A percentile compares a stretch with the other conserved stretches of the same genome.
phyloP scores from a whole-genome alignment of 1,284 basidiomycete genomes.

The Moesziomyces globuligerus region DNA sequence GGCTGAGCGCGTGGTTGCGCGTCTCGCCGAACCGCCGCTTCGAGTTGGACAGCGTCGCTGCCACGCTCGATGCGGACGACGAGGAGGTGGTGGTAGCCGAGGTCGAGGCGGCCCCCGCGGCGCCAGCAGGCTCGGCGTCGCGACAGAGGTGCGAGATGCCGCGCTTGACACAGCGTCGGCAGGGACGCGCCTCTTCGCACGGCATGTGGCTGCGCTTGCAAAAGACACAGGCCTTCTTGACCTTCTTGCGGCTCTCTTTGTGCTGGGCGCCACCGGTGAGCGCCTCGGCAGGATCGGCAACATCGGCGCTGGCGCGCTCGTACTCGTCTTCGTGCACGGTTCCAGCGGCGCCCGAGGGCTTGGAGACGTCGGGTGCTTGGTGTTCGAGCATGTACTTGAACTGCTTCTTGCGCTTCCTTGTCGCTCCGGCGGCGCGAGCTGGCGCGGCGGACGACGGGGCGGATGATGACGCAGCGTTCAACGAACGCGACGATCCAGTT shows the following conservation, averaged over 20 bases:
- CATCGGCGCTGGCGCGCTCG: conserved; percentile 7
- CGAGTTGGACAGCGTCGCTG: neutral
- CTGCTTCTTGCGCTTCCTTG: conserved; percentile 45
- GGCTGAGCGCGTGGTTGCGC: conserved; percentile 10
- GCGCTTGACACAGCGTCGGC: conserved; percentile 44
- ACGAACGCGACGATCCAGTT: too few relatives aligned
- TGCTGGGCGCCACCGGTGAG: conserved; percentile 3
- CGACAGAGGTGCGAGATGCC: conserved; percentile 47
- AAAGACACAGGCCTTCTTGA: conserved; percentile 51
- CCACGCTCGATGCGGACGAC: neutral
- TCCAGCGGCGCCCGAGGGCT: conserved; percentile 1
- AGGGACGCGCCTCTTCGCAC: conserved; percentile 38
- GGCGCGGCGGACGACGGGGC: neutral
- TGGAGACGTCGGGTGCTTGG: conserved; percentile 5
- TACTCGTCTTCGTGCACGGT: conserved; percentile 11
- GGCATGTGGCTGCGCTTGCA: conserved; percentile 56
- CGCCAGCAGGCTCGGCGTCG: conserved; percentile 36
- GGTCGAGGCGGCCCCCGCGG: conserved; percentile 10
- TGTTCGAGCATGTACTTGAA: conserved; percentile 52
- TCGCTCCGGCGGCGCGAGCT: neutral
- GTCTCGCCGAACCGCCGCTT: conserved; percentile 20
- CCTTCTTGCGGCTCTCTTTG: conserved; percentile 47
- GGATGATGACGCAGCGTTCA: too few relatives aligned
- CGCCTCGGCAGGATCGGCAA: neutral
- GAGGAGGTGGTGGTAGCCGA: conserved; percentile 5